These are phyloP conservation scores for Podospora pseudopauciseta DNA, from an alignment of 495 filamentous ascomycete genomes.

Conservation along the genomic window DNA sequence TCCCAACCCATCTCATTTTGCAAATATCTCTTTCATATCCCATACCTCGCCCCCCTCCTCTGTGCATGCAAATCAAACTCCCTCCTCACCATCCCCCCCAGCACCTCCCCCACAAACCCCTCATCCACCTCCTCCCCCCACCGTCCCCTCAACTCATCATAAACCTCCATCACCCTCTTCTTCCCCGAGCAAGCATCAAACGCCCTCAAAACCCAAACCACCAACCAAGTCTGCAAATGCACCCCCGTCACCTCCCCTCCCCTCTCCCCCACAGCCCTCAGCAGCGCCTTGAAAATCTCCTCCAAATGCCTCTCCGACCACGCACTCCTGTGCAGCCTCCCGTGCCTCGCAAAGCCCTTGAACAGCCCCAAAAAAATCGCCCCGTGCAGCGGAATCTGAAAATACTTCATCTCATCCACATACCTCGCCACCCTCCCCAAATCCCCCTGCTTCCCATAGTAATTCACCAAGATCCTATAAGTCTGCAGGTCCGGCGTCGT, in stretches of 20 bases:
- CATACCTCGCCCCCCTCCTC: not conserved
- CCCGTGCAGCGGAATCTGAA: constrained; percentile 55
- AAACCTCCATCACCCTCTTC: constrained; percentile 39
- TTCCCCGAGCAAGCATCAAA: constrained; percentile 41
- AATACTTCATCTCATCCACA: constrained; percentile 62
- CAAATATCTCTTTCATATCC: not conserved
- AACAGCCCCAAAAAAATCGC: constrained; percentile 65
- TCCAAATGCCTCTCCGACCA: constrained; percentile 51
- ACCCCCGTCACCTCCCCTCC: constrained; percentile 29
- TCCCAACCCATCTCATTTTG: not conserved
- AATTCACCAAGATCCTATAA: constrained; percentile 60
- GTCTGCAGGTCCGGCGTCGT: constrained; percentile 61
- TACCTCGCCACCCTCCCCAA: constrained; percentile 53
- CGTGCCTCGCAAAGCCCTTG: constrained; percentile 70
- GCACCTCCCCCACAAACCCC: constrained; percentile 40
- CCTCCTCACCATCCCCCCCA: constrained; percentile 16
- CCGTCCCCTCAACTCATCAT: constrained; percentile 36
- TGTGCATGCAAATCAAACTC: not conserved
- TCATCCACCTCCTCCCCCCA: constrained; percentile 33
- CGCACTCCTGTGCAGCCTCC: constrained; percentile 55
- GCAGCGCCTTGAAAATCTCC: constrained; percentile 44
- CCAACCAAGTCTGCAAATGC: constrained; percentile 49
- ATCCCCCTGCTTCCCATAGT: constrained; percentile 54
- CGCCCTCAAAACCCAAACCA: constrained; percentile 44
- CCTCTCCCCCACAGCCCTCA: constrained; percentile 39